These are phyloP conservation scores for Trichoderma aggressivum DNA, from an alignment of 2,329 filamentous ascomycete genomes.

Conservation along the genomic window DNA sequence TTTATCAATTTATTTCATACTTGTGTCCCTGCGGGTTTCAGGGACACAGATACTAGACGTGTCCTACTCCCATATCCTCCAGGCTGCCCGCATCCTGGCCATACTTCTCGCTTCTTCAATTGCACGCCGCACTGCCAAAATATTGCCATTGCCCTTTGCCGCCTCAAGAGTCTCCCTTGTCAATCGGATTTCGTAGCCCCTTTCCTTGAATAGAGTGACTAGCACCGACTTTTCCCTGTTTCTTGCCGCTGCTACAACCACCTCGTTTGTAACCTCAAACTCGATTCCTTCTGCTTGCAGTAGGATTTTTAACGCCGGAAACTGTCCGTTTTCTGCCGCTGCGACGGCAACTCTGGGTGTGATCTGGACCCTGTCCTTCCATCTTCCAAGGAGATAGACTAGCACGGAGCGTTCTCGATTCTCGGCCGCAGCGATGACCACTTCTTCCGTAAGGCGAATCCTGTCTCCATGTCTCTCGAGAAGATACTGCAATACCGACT, in stretches of 20 bases:
- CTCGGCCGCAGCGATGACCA: background rate
- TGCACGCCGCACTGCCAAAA: background rate
- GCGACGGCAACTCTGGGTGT: background rate
- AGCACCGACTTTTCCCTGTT: background rate
- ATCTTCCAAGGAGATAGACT: background rate
- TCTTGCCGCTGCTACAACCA: background rate
- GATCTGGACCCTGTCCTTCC: background rate
- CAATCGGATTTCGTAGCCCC: background rate
- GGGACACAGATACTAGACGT: background rate
- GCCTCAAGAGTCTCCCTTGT: background rate
- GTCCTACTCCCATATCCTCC: background rate
- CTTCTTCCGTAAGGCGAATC: background rate
- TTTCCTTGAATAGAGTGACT: background rate
- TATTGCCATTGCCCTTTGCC: background rate
- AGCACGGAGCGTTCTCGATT: background rate
- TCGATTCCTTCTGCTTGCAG: background rate
- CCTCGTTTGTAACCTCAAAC: background rate
- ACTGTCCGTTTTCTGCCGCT: background rate
- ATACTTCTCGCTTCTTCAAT: background rate
- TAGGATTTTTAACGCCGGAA: background rate
- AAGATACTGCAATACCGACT: background rate
- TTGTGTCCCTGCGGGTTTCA: no score
- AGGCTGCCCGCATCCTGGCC: background rate
- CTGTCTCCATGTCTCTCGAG: background rate
- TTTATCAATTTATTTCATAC: background rate